Conservation (phyloP, 148 eudicot species). For the Fagopyrum homotropicum region DNA sequence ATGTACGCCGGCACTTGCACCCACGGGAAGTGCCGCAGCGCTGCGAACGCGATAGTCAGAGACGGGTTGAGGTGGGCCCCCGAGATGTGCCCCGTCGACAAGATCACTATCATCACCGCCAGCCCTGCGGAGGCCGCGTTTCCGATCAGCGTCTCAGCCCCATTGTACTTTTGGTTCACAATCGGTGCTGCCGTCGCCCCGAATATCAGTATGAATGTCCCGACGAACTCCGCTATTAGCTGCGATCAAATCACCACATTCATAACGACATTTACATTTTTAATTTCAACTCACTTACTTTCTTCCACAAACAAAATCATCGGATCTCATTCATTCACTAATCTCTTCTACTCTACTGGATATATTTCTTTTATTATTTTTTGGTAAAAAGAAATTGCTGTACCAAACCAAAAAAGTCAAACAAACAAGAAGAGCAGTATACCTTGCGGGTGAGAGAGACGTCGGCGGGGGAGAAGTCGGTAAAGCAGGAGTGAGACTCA, state of each 20-base stretch:
- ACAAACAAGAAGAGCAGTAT: not conserved
- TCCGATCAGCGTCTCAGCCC: conserved; percentile 67
- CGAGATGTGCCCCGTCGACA: conserved; percentile 91
- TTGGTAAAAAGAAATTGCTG: too few relatives aligned
- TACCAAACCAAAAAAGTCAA: not conserved
- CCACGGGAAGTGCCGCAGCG: conserved; percentile 93
- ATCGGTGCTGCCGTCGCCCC: conserved; percentile 90
- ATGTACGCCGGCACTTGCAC: conserved; percentile 84
- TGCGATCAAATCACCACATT: conserved; percentile 16
- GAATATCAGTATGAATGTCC: conserved; percentile 89
- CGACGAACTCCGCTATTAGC: conserved; percentile 92
- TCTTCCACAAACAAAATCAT: not conserved
- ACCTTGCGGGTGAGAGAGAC: conserved; percentile 98
- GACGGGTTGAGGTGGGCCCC: conserved; percentile 95
- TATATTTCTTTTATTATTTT: too few relatives aligned
- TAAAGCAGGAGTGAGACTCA: conserved; percentile 54
- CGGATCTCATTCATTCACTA: not conserved
- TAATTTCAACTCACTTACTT: not conserved
- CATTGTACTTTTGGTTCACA: conserved; percentile 72
- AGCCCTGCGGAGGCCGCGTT: conserved; percentile 86
- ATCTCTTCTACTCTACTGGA: too few relatives aligned
- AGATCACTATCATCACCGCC: conserved; percentile 85
- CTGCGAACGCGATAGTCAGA: conserved; percentile 83
- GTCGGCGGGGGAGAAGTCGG: conserved; percentile 52
- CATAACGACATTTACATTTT: not conserved